These are phyloP conservation scores for Lentinula detonsa DNA, from an alignment of 768 basidiomycete species.

Conservation along the genomic window DNA sequence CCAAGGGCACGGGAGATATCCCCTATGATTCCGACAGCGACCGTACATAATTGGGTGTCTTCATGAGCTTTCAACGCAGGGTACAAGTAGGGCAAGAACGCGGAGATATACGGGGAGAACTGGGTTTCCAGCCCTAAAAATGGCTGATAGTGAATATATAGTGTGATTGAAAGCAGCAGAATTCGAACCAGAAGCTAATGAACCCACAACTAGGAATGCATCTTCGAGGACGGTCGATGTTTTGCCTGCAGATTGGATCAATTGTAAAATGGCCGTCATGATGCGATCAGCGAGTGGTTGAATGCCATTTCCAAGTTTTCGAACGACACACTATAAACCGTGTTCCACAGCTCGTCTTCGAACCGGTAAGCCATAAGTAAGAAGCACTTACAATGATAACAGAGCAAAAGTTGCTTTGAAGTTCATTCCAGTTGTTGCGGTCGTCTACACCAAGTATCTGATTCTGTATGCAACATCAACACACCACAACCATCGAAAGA, in stretches of 20 bases:
- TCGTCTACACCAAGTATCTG: slow-evolving; percentile 95
- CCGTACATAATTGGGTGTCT: slow-evolving; percentile 92
- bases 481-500: neutral
- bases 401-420: slow-evolving; percentile 92
- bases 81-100: slow-evolving; percentile 83
- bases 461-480: slow-evolving; percentile 39
- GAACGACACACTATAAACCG: slow-evolving; percentile 64
- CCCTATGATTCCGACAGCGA: slow-evolving; percentile 92
- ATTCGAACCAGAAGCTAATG: slow-evolving; percentile 64
- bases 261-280: slow-evolving; percentile 84
- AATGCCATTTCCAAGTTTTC: slow-evolving; percentile 78
- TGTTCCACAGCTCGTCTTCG: neutral
- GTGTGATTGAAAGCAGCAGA: neutral
- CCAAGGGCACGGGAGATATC: slow-evolving; percentile 95
- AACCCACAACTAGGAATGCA: slow-evolving; percentile 90
- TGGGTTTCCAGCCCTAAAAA: slow-evolving; percentile 61
- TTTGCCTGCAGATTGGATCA: slow-evolving; percentile 85
- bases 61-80: slow-evolving; percentile 89
- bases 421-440: slow-evolving; percentile 97
- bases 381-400: slow-evolving; percentile 68
- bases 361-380: neutral
- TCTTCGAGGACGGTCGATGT: slow-evolving; percentile 95
- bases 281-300: slow-evolving; percentile 88
- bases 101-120: slow-evolving; percentile 79
- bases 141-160: slow-evolving; percentile 6